Percentiles rank a stretch among this genome's conserved stretches.
Conservation (phyloP, 108 stramenopile genomes). For the Fragilaria crotonensis region DNA sequence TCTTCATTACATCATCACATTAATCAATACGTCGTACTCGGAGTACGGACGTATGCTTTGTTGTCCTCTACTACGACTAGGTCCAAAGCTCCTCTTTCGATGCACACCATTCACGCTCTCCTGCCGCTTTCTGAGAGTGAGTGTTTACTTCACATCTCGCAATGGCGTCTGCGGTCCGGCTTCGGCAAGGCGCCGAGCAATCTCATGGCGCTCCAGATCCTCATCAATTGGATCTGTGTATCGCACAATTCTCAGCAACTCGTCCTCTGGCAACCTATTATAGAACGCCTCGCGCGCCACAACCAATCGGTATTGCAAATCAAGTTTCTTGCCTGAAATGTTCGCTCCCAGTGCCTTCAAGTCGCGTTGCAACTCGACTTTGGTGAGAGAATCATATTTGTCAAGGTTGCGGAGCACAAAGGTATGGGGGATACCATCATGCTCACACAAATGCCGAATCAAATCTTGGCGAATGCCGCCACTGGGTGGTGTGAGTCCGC, state of each 20-base stretch:
- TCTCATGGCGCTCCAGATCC: not conserved
- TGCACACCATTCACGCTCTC: no score
- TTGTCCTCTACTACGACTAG: no score
- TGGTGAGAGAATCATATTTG: not conserved
- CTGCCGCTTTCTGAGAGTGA: not conserved
- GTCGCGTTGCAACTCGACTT: not conserved
- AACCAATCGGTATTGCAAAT: not conserved
- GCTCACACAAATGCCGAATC: not conserved
- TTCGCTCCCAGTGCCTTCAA: not conserved
- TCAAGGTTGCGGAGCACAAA: not conserved
- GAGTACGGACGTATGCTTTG: no score
- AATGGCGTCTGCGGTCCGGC: not conserved
- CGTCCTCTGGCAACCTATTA: not conserved
- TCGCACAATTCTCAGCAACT: not conserved
- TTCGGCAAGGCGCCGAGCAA: not conserved
- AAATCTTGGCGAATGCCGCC: not conserved
- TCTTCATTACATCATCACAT: no score
- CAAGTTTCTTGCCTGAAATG: not conserved
- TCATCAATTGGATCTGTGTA: not conserved
- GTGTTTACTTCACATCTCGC: not conserved
- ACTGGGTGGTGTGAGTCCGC: not conserved
- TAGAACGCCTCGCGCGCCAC: not conserved
- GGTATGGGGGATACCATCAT: not conserved
- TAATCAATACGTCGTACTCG: no score
- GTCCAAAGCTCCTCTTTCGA: no score